Conservation (phyloP, 2,329 filamentous ascomycete genomes). For the Diaporthe velutina region DNA sequence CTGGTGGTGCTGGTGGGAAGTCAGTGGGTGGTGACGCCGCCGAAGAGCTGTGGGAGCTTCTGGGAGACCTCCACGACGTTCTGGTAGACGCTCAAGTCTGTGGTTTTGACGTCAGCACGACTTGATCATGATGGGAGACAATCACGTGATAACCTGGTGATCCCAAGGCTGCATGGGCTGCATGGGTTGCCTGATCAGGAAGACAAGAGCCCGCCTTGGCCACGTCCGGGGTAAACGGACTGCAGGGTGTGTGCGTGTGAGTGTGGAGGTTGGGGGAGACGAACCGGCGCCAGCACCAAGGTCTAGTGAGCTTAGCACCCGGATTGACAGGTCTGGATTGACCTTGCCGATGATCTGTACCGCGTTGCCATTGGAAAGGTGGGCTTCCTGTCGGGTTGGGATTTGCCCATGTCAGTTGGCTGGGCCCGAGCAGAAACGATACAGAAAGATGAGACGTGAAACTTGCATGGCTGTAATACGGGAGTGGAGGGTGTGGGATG, state of each 20-base stretch:
- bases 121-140: neutral
- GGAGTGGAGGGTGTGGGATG: neutral
- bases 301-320: slow-evolving; percentile 77
- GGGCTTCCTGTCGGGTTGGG: slow-evolving; percentile 69
- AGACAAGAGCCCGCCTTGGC: neutral
- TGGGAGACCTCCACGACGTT: slow-evolving; percentile 90
- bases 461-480: neutral
- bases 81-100: slow-evolving; percentile 82
- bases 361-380: slow-evolving; percentile 76
- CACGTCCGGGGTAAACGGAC: too few species aligned
- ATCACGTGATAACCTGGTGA: slow-evolving; percentile 10
- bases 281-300: slow-evolving; percentile 77
- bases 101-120: slow-evolving; percentile 12
- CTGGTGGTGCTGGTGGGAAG: slow-evolving; percentile 1
- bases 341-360: slow-evolving; percentile 87
- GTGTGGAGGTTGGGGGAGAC: slow-evolving; percentile 50
- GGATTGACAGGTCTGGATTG: slow-evolving; percentile 78
- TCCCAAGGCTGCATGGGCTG: neutral
- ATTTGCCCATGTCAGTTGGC: neutral
- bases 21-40: slow-evolving; percentile 58
- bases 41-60: slow-evolving; percentile 82
- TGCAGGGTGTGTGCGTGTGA: too few species aligned
- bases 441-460: neutral
- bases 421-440: neutral
- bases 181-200: slow-evolving; percentile 16